A percentile compares a stretch with the other conserved stretches of the same genome.
phyloP scores from a whole-genome alignment of 2,329 filamentous ascomycete species.

The Verticillium dahliae region DNA sequence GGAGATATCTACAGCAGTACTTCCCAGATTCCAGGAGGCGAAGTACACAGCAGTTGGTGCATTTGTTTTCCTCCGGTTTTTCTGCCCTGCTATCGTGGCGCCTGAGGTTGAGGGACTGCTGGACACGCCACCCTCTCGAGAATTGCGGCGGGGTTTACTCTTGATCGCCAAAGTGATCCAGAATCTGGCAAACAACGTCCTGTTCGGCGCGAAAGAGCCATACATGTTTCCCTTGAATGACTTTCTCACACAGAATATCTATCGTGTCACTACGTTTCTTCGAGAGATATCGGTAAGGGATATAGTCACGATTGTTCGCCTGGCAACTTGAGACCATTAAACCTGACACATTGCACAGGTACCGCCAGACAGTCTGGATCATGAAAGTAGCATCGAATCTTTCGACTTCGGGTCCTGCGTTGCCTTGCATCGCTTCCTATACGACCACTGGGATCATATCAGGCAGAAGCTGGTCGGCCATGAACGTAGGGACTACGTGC shows the following conservation, averaged over 20 bases:
- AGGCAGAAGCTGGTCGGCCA: slow-evolving; percentile 56
- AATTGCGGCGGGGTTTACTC: slow-evolving; percentile 61
- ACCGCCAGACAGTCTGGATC: slow-evolving; percentile 39
- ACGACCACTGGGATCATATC: slow-evolving; percentile 67
- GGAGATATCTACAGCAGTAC: slow-evolving; percentile 57
- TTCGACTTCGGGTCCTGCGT: slow-evolving; percentile 69
- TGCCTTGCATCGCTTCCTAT: slow-evolving; percentile 60
- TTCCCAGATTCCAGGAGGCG: slow-evolving; percentile 58
- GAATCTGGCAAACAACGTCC: slow-evolving; percentile 64
- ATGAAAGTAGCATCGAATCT: slow-evolving; percentile 35
- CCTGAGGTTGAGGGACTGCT: slow-evolving; percentile 64
- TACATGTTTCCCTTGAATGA: slow-evolving; percentile 68
- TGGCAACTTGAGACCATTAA: neutral
- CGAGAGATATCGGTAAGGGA: slow-evolving; percentile 56
- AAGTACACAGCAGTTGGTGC: slow-evolving; percentile 68
- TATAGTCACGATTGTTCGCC: too few relatives aligned
- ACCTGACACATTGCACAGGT: slow-evolving; percentile 23
- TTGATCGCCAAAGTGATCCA: slow-evolving; percentile 67
- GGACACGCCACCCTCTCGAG: slow-evolving; percentile 53
- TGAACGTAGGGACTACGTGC: slow-evolving; percentile 50
- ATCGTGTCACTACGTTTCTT: slow-evolving; percentile 59
- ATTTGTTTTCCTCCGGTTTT: slow-evolving; percentile 66
- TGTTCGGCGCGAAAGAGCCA: slow-evolving; percentile 65
- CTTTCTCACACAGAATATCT: slow-evolving; percentile 63
- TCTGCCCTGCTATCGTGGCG: slow-evolving; percentile 66